Conservation (phyloP, 2,329 filamentous ascomycete genomes). For the Penicillium hesseltinei region DNA sequence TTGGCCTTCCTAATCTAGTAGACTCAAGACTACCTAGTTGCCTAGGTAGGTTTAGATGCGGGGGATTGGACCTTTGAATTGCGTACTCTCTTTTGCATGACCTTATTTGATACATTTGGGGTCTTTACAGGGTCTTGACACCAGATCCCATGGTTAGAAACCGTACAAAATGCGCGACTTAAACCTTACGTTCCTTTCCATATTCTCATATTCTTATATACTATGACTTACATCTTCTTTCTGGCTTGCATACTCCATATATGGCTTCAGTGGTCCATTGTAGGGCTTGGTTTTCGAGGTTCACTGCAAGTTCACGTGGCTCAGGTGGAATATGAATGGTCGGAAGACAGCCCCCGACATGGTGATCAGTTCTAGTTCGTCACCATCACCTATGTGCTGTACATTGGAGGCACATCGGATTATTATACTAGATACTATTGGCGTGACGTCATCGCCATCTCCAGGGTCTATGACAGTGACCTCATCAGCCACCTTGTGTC, state of each 20-base stretch:
- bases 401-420: background rate
- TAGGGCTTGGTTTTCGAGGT: background rate
- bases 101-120: background rate
- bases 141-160: background rate
- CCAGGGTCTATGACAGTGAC: background rate
- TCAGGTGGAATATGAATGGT: background rate
- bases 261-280: background rate
- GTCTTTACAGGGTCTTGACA: background rate
- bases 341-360: background rate
- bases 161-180: background rate
- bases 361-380: background rate
- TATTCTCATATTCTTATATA: background rate
- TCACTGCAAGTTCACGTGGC: background rate
- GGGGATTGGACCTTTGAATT: background rate
- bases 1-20: background rate
- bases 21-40: background rate
- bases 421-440: background rate
- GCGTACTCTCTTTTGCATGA: background rate
- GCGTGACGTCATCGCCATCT: background rate
- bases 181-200: background rate
- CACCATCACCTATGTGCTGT: constrained; percentile 2
- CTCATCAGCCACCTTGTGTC: background rate
- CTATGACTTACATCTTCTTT: background rate
- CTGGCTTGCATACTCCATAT: background rate
- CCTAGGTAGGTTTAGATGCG: background rate